phyloP scores from a whole-genome alignment of 306 rosid species.

The Dicorynia guianensis region DNA sequence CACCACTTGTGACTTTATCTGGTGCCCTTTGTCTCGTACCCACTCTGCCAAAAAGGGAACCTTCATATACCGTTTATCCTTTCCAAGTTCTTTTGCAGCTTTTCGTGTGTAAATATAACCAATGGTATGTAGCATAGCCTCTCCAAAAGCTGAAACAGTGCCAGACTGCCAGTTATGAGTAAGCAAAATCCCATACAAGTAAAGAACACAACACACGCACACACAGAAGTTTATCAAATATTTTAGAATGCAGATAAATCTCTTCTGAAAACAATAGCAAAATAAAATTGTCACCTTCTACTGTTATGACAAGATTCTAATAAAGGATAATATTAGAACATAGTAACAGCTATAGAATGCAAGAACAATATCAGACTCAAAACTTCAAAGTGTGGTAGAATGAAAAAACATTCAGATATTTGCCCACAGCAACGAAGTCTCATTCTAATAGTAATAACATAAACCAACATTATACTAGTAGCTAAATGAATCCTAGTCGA shows the following conservation, averaged over 20 bases:
- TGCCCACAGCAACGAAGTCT: neutral
- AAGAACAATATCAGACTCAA: neutral
- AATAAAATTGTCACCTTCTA: neutral
- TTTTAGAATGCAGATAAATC: neutral
- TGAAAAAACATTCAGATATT: too few species aligned
- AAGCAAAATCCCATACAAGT: conserved; percentile 17
- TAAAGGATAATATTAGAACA: neutral
- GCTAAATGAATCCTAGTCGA: neutral
- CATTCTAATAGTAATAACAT: neutral
- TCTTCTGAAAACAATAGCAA: neutral
- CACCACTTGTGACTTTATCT: conserved; percentile 89
- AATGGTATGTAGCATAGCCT: conserved; percentile 97
- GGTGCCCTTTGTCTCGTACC: conserved; percentile 95
- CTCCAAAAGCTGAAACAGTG: conserved; percentile 81
- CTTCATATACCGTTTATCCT: conserved; percentile 76
- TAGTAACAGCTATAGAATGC: neutral
- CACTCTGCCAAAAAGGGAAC: conserved; percentile 97
- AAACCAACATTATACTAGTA: neutral
- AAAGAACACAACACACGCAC: neutral
- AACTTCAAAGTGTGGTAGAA: too few species aligned
- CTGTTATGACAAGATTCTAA: neutral
- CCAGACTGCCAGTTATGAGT: conserved; percentile 35
- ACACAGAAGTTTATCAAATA: neutral
- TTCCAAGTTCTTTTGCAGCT: conserved; percentile 88
- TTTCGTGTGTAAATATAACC: conserved; percentile 91